Evolutionary conservation across 768 basidiomycete species (phyloP).

Genomic region (Gloeophyllum trabeum): DNA sequence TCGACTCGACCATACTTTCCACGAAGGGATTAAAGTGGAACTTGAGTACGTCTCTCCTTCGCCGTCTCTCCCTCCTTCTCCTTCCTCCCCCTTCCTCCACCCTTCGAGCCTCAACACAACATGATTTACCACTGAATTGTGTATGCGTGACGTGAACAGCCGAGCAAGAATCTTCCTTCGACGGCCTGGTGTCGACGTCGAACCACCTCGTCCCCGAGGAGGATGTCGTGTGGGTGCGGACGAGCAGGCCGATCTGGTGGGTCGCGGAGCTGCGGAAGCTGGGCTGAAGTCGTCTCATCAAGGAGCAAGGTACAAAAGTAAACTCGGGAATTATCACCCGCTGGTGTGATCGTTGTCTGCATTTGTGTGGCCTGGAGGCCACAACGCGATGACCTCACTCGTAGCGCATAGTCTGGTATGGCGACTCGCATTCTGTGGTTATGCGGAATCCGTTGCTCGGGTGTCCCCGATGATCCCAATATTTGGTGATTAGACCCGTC

Average conservation of each 20-base stretch:
- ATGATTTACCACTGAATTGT: not conserved
- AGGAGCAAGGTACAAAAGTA: too few species aligned
- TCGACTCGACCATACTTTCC: conserved; percentile 64
- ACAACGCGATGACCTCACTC: too few species aligned
- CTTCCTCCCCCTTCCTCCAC: not conserved
- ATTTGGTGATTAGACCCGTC: too few species aligned
- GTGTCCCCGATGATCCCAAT: too few species aligned
- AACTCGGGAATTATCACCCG: too few species aligned
- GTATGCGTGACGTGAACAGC: conserved; percentile 21
- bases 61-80: not conserved
- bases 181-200: conserved; percentile 83
- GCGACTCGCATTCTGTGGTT: too few species aligned
- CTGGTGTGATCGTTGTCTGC: too few species aligned
- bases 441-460: too few species aligned
- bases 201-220: conserved; percentile 76
- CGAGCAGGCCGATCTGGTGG: conserved; percentile 85
- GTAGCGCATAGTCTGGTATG: too few species aligned
- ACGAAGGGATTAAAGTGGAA: conserved; percentile 89
- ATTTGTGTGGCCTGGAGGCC: too few species aligned
- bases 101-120: not conserved
- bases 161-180: conserved; percentile 63
- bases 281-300: too few species aligned
- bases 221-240: conserved; percentile 57
- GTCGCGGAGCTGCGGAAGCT: conserved; percentile 47
- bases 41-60: conserved; percentile 39